These are phyloP conservation scores for Fusarium newnesense DNA, from an alignment of 2,329 filamentous ascomycete species.

Conservation along the genomic window DNA sequence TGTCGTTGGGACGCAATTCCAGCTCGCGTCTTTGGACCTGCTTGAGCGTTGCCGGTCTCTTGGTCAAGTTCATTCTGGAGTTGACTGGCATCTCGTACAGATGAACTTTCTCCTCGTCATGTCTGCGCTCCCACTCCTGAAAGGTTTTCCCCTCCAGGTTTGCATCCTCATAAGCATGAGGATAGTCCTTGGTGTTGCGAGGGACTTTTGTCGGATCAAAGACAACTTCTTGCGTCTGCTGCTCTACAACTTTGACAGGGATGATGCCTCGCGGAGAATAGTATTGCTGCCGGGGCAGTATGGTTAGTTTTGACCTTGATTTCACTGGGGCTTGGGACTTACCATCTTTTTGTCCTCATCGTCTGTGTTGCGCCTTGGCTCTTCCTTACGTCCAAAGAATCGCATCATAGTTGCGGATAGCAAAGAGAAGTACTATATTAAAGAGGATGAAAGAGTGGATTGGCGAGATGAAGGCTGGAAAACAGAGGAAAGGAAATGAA, in stretches of 20 bases:
- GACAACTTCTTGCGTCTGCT: neutral
- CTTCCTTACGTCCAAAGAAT: neutral
- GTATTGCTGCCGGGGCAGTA: conserved; percentile 5
- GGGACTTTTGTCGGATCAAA: neutral
- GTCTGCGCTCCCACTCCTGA: neutral
- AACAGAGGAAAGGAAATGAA: neutral
- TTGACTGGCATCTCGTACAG: neutral
- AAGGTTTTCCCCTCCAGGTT: neutral
- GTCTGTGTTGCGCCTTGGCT: conserved; percentile 13
- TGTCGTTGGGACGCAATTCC: neutral
- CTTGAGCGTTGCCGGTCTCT: neutral
- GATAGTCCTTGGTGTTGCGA: neutral
- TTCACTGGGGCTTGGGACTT: neutral
- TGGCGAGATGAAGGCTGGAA: no score
- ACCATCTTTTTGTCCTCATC: conserved; percentile 10
- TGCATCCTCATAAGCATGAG: neutral
- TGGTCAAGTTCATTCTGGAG: neutral
- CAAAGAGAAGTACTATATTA: no score
- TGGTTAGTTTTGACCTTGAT: no score
- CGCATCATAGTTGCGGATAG: neutral
- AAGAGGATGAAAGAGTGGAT: no score
- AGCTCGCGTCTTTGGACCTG: neutral
- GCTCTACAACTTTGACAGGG: neutral
- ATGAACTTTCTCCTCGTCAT: neutral
- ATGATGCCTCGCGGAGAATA: neutral